These are phyloP conservation scores for Salvia sclarea DNA, from an alignment of 305 asterid genomes.

Conservation along the genomic window DNA sequence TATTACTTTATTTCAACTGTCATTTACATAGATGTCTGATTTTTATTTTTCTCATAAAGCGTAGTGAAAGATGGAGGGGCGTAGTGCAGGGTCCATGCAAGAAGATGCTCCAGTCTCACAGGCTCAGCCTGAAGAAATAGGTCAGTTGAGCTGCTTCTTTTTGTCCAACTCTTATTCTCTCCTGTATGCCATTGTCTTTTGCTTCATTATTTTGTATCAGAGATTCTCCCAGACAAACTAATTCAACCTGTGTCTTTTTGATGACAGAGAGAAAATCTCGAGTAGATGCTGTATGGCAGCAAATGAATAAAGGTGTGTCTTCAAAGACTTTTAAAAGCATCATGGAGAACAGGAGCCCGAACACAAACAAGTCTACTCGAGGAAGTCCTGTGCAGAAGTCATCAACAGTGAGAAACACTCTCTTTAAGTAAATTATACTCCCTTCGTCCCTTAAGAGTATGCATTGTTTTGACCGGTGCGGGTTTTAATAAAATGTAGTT, in stretches of 20 bases:
- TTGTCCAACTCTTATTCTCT: not conserved
- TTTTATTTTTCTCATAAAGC: conserved; percentile 33
- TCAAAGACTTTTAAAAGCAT: conserved; percentile 59
- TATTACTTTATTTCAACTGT: not conserved
- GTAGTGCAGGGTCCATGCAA: conserved; percentile 41
- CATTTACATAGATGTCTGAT: not conserved
- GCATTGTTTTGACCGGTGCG: too few species aligned
- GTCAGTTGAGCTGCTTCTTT: conserved; percentile 40
- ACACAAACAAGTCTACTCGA: conserved; percentile 40
- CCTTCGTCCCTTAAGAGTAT: too few species aligned
- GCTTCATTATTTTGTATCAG: not conserved
- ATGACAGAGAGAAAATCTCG: conserved; percentile 75
- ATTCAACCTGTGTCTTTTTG: conserved; percentile 15
- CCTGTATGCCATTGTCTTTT: not conserved
- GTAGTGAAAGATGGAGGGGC: conserved; percentile 44
- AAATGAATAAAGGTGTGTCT: conserved; percentile 91
- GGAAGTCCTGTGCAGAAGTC: conserved; percentile 44
- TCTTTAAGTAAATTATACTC: conserved; percentile 20
- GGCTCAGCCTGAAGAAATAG: conserved; percentile 55
- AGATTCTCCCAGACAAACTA: not conserved
- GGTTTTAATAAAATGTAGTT: too few species aligned
- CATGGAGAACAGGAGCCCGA: conserved; percentile 42
- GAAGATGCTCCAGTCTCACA: conserved; percentile 46
- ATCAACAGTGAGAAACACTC: conserved; percentile 45
- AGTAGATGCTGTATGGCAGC: conserved; percentile 83